Conservation (phyloP, 139 green algal genomes). For the Auxenochlorella pyrenoidosa region DNA sequence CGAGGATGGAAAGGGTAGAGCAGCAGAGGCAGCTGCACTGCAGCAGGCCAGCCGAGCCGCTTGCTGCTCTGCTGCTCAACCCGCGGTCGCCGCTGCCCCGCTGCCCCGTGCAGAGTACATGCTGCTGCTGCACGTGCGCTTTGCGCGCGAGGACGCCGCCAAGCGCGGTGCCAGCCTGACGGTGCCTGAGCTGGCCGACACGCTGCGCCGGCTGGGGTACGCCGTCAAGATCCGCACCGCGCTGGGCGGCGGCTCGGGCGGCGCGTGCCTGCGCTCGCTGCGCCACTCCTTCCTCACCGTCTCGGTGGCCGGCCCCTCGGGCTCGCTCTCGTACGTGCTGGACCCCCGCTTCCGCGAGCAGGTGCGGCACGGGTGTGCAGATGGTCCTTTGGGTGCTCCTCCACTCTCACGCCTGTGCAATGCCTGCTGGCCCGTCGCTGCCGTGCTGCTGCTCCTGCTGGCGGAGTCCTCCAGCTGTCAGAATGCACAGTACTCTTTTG, state of each 20-base stretch:
- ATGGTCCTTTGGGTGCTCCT: not conserved
- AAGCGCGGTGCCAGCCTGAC: not conserved
- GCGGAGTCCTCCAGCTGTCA: too few species aligned
- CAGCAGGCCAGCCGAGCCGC: not conserved
- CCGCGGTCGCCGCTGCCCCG: not conserved
- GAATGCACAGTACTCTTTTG: not conserved
- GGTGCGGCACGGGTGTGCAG: not conserved
- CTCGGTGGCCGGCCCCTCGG: not conserved
- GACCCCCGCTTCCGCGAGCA: conserved; percentile 65
- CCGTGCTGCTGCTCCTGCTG: too few species aligned
- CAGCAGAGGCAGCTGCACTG: not conserved
- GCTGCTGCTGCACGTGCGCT: conserved; percentile 46
- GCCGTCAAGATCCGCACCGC: conserved; percentile 54
- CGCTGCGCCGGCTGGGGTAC: conserved; percentile 51
- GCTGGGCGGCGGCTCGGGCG: conserved; percentile 56
- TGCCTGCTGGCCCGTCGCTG: not conserved
- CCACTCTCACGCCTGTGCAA: not conserved
- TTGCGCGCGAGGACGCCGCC: conserved; percentile 33
- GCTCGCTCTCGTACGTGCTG: conserved; percentile 51
- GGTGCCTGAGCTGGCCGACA: conserved; percentile 49
- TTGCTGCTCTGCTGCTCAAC: not conserved
- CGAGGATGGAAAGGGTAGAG: not conserved
- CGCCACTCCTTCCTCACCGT: conserved; percentile 72
- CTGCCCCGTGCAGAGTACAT: conserved; percentile 40
- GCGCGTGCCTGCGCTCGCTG: conserved; percentile 71